phyloP scores from a whole-genome alignment of 139 green algal genomes.

The Dunaliella sp. region DNA sequence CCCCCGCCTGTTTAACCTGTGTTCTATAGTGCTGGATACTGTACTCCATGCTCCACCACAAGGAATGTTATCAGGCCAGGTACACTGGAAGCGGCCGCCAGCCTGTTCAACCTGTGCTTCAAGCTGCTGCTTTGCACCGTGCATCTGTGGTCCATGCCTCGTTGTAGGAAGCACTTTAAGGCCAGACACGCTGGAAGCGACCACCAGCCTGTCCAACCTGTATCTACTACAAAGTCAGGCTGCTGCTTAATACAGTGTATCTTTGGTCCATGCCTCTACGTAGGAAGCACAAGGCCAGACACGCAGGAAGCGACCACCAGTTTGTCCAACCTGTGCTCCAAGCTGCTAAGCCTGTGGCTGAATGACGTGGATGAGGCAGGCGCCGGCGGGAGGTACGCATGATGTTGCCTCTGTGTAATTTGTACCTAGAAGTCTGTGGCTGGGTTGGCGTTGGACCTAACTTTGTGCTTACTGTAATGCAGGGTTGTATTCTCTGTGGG shows the following conservation, averaged over 20 bases:
- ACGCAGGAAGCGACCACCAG: neutral
- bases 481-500: no score
- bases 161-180: no score
- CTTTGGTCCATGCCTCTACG: no score
- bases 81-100: neutral
- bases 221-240: neutral
- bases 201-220: neutral
- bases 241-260: neutral
- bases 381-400: neutral
- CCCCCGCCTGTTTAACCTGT: neutral
- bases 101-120: neutral
- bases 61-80: no score
- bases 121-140: neutral
- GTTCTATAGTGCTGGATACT: no score
- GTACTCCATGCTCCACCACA: no score
- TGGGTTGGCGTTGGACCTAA: no score
- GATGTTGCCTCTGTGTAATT: no score
- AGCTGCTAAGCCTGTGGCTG: slow-evolving; percentile 4
- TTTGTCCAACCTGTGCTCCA: neutral
- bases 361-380: neutral
- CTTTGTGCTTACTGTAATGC: no score
- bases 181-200: no score
- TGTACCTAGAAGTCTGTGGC: no score
- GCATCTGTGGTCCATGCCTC: no score
- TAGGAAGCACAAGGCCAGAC: neutral